These are phyloP conservation scores for Clitoria ternatea DNA, from an alignment of 306 rosid genomes.

Conservation along the genomic window DNA sequence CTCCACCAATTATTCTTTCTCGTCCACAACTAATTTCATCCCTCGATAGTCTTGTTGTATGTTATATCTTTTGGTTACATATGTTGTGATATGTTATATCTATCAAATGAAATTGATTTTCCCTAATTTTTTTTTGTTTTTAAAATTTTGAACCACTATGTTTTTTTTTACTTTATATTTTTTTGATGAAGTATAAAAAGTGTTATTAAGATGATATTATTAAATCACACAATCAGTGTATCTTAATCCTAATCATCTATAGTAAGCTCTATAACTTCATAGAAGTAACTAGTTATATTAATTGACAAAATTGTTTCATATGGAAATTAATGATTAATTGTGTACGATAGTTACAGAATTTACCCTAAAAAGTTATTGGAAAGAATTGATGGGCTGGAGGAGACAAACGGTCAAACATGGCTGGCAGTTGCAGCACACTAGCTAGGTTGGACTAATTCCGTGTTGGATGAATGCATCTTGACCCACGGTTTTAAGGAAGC, in stretches of 20 bases:
- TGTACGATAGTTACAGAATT: slow-evolving; percentile 13
- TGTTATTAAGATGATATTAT: not conserved
- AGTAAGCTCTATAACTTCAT: not conserved
- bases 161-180: not conserved
- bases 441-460: not conserved
- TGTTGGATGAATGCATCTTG: too few species aligned
- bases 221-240: not conserved
- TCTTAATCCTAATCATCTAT: not conserved
- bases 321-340: not conserved
- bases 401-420: not conserved
- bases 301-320: not conserved
- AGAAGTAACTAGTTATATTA: not conserved
- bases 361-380: slow-evolving; percentile 19
- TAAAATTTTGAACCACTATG: not conserved
- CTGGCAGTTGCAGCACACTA: not conserved
- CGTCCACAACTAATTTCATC: slow-evolving; percentile 8
- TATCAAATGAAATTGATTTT: too few species aligned
- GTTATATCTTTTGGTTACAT: too few species aligned
- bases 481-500: too few species aligned
- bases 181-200: not conserved
- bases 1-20: slow-evolving; percentile 24
- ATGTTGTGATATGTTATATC: too few species aligned
- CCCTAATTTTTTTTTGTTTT: not conserved
- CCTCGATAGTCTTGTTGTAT: slow-evolving; percentile 22
- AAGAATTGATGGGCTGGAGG: slow-evolving; percentile 23